These are phyloP conservation scores for Penicillium silybi DNA, from an alignment of 495 filamentous ascomycete species.

Conservation along the genomic window DNA sequence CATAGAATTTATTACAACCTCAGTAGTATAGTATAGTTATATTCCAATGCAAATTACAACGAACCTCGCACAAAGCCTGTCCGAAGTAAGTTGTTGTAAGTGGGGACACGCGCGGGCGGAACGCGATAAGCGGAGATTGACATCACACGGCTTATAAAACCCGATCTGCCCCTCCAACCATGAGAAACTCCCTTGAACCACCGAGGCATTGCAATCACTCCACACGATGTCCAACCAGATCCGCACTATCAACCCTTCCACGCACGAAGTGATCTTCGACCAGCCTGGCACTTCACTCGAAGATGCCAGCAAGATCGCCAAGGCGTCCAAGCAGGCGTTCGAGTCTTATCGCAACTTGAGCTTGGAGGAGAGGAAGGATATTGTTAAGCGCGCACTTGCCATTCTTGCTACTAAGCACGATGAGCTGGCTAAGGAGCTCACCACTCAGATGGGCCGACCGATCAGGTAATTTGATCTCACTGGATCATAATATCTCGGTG, in stretches of 20 bases:
- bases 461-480: constrained; percentile 52
- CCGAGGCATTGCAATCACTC: neutral
- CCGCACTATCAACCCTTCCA: constrained; percentile 85
- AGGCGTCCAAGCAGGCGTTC: constrained; percentile 67
- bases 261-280: constrained; percentile 75
- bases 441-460: constrained; percentile 90
- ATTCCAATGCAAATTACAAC: neutral
- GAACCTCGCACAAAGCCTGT: neutral
- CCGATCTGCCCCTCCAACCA: constrained; percentile 6
- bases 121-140: constrained; percentile 15
- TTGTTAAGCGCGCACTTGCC: constrained; percentile 72
- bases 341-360: constrained; percentile 59
- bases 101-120: neutral
- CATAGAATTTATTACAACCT: constrained; percentile 62
- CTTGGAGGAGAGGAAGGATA: constrained; percentile 66
- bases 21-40: neutral
- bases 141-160: neutral
- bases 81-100: neutral
- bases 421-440: constrained; percentile 76
- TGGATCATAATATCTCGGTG: neutral
- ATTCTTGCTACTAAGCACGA: constrained; percentile 65
- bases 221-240: constrained; percentile 74
- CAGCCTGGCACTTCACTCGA: constrained; percentile 67
- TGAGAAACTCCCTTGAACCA: neutral
- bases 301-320: constrained; percentile 64